Evolutionary conservation across 768 basidiomycete species (phyloP).

Genomic region (Lentinula lateritia): DNA sequence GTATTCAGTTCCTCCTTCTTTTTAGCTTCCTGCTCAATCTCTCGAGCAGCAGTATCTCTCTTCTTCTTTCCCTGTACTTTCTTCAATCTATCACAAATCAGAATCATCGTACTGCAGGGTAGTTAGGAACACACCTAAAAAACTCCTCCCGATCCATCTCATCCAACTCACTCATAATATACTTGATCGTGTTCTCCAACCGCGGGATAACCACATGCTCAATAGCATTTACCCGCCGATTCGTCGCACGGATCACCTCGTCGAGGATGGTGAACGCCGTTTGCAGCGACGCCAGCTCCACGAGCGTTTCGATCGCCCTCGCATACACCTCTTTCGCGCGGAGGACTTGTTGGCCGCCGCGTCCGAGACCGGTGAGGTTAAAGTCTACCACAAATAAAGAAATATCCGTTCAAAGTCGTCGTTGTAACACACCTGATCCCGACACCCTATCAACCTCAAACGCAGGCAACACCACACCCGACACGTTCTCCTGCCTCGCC

Average conservation of each 20-base stretch:
- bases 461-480: constrained; percentile 90
- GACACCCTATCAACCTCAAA: constrained; percentile 88
- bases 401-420: no score
- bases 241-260: constrained; percentile 98
- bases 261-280: constrained; percentile 98
- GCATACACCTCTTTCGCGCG: constrained; percentile 97
- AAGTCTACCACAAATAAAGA: constrained; percentile 69
- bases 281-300: constrained; percentile 94
- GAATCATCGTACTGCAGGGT: no score
- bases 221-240: constrained; percentile 97
- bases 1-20: constrained; percentile 19
- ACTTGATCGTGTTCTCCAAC: constrained; percentile 96
- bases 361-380: constrained; percentile 92
- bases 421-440: constrained; percentile 69
- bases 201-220: constrained; percentile 96
- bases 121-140: constrained; percentile 79
- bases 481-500: constrained; percentile 96
- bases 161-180: constrained; percentile 94
- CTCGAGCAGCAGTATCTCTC: constrained; percentile 54
- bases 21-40: constrained; percentile 21
- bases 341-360: constrained; percentile 94
- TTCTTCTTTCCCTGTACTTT: constrained; percentile 99
- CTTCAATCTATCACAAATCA: no score
- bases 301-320: constrained; percentile 94
- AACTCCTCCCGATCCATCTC: constrained; percentile 98